Evolutionary conservation across 148 eudicot genomes (phyloP).

Genomic region (Suaeda aralocaspica): DNA sequence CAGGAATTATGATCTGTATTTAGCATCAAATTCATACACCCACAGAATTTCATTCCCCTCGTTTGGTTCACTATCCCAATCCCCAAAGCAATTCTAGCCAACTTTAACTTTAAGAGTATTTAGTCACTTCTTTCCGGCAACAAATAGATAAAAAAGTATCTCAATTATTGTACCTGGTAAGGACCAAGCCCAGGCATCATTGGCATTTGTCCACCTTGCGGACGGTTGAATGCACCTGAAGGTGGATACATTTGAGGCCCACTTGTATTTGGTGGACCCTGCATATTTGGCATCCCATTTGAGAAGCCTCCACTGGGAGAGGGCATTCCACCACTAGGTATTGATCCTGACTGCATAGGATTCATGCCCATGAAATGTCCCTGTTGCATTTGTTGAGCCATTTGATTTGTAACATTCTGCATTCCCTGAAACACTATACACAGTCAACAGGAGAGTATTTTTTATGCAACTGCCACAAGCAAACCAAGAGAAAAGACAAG

Average conservation of each 20-base stretch:
- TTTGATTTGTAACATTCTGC: constrained; percentile 75
- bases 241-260: constrained; percentile 80
- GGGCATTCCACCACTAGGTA: constrained; percentile 44
- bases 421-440: constrained; percentile 41
- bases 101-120: too few species aligned
- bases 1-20: too few species aligned
- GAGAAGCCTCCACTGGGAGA: constrained; percentile 56
- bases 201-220: constrained; percentile 77
- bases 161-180: constrained; percentile 93
- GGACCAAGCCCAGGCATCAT: constrained; percentile 88
- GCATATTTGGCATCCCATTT: constrained; percentile 62
- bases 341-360: constrained; percentile 60
- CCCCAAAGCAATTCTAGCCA: too few species aligned
- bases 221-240: constrained; percentile 68
- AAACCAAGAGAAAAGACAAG: too few species aligned
- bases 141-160: too few species aligned
- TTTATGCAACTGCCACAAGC: background rate
- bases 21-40: too few species aligned
- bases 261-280: constrained; percentile 56
- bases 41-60: too few species aligned
- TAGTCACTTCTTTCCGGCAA: too few species aligned
- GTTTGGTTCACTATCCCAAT: too few species aligned
- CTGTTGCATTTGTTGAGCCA: constrained; percentile 78
- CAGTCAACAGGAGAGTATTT: background rate
- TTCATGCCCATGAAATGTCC: constrained; percentile 80